Base-by-base conservation (phyloP, 768 basidiomycete genomes). In the Flagelloscypha sp. region DNA sequence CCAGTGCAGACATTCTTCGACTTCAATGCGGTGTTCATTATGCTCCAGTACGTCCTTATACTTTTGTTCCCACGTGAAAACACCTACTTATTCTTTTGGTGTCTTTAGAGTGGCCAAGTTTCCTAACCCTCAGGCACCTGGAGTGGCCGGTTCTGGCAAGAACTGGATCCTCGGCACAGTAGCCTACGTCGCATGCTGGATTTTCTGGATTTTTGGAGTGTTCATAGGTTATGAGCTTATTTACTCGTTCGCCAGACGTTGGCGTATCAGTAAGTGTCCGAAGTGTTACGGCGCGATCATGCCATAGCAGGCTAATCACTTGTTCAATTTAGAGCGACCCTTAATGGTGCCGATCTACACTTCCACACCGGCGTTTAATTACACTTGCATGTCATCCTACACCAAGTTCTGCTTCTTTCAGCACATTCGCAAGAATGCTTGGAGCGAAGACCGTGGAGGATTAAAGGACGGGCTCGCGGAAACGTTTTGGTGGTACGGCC, bases 1-100 rank as follows among this genome's bases (percentile, higher is more conserved):
- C 75, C 76, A 17, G 53, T 85, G 7, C 87, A 90, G 55, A 77
- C 81, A 1, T 92, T 83, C 52, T 79, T 93, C 54, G 90, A 94
- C 52, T 88, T 90, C 56, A 90, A 92, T 55, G 77, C 80, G 47
- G 77, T 82, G 45, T 93, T 78, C 61, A 77, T 89, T 46, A 55
- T 92, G 47, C 53, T 89, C 27, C 77, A 88, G 87, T 90, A 51
- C 63, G 88, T 79, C 37, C 24, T 20, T 25, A 37, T 62, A 15
- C 27, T 28, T 24, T 29, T 36, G 37, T 24, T 33, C 29, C 23
- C 23, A 27, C n/a, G n/a, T n/a, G n/a, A n/a, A n/a, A n/a, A n/a
- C n/a, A n/a, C n/a, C 24, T 21, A 23, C 27, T 11, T 32, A 5
- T 18, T 25, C 39, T 24, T 41, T 41, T 34, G 37, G n/a, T 27